Evolutionary conservation across 176 grass and related monocot species (phyloP).

Genomic region (Sorghum bicolor): Sorghum_bicolor_NCBIv3 NC_012878.2:5415501-5416000

Average conservation of each 20-base stretch:
- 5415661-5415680: not conserved
- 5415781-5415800: not conserved
- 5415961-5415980: not conserved
- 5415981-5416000: constrained; percentile 31
- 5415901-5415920: constrained; percentile 16
- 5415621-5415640: not conserved
- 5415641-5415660: no score
- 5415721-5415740: not conserved
- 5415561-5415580: constrained; percentile 25
- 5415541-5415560: no score
- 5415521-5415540: no score
- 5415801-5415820: constrained; percentile 41
- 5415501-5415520: no score
- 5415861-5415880: constrained; percentile 10
- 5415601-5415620: not conserved
- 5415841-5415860: constrained; percentile 26
- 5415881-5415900: constrained; percentile 10
- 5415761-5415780: not conserved
- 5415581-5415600: constrained; percentile 1
- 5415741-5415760: constrained; percentile 8
- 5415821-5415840: not conserved
- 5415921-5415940: constrained; percentile 19
- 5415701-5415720: not conserved
- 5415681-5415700: not conserved
- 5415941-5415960: not conserved